A percentile compares a stretch with the other conserved stretches of the same genome.
Conservation (phyloP, 2,329 filamentous ascomycete genomes). For the Epicoccum sorghinum region DNA sequence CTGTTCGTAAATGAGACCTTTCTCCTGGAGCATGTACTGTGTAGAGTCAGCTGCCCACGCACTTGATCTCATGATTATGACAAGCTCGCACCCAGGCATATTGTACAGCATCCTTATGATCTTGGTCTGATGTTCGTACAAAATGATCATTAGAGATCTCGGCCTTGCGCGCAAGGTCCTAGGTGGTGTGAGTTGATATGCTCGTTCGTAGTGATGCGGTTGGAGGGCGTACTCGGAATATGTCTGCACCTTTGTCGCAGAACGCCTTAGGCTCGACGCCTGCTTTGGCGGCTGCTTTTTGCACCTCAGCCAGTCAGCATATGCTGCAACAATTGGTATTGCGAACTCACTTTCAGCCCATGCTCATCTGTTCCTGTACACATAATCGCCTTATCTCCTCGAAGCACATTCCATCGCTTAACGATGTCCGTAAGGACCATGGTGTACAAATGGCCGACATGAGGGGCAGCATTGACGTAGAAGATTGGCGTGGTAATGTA, state of each 20-base stretch:
- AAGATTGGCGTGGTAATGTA: constrained; percentile 98
- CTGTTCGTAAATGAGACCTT: constrained; percentile 79
- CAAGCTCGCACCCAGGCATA: constrained; percentile 74
- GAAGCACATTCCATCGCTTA: constrained; percentile 86
- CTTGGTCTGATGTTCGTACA: constrained; percentile 85
- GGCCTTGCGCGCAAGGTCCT: constrained; percentile 71
- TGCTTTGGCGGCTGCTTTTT: constrained; percentile 78
- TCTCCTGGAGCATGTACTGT: constrained; percentile 71
- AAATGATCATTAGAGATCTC: constrained; percentile 82
- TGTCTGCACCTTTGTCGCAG: constrained; percentile 81
- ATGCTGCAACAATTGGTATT: background rate
- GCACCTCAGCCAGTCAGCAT: constrained; percentile 63
- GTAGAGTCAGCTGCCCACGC: constrained; percentile 26
- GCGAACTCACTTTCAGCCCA: constrained; percentile 74
- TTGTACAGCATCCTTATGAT: constrained; percentile 83
- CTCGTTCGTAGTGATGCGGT: background rate
- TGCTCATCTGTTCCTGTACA: constrained; percentile 97
- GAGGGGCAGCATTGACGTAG: constrained; percentile 97
- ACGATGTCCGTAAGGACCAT: constrained; percentile 90
- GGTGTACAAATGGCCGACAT: constrained; percentile 92
- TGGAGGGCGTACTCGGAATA: constrained; percentile 65
- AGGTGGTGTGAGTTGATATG: constrained; percentile 18
- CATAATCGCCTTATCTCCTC: constrained; percentile 73
- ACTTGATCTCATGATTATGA: background rate
- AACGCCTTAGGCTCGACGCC: constrained; percentile 79